These are phyloP conservation scores for Entelexis sorbosivorans DNA, from an alignment of 1,139 yeast genomes.

Conservation along the genomic window DNA sequence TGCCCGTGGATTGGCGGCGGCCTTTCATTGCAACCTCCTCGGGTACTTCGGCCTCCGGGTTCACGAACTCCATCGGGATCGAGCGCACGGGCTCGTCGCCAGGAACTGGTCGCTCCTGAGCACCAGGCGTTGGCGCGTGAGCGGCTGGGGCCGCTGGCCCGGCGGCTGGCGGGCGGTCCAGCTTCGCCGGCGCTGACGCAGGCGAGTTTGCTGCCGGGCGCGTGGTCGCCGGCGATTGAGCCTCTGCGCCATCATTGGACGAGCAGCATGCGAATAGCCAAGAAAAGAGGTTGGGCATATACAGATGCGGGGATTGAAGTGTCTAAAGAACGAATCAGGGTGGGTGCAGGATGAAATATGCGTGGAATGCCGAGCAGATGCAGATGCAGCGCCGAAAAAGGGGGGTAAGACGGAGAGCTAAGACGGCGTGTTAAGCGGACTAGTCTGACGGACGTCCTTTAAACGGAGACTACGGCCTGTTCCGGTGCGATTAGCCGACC, in stretches of 20 bases:
- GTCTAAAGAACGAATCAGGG: slow-evolving; percentile 9
- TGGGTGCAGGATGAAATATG: neutral
- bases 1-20: slow-evolving; percentile 12
- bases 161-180: neutral
- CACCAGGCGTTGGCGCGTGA: too few species aligned
- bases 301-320: neutral
- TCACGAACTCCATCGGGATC: slow-evolving; percentile 17
- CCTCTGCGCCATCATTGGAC: neutral
- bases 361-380: neutral
- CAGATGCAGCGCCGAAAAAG: neutral
- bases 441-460: neutral
- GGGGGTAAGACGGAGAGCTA: neutral
- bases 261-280: slow-evolving; percentile 11
- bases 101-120: neutral
- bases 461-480: neutral
- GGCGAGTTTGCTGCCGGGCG: neutral
- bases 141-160: neutral
- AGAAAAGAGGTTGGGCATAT: slow-evolving; percentile 4
- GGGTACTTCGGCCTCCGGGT: slow-evolving; percentile 3
- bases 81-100: neutral
- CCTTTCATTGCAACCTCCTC: slow-evolving; percentile 18
- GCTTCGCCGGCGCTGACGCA: neutral
- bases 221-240: neutral
- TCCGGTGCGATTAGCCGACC: neutral
- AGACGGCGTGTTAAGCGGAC: neutral